Percentiles rank a stretch among this genome's conserved stretches.
Conservation (phyloP, 2,329 filamentous ascomycete species). For the Dendryphion nanum region DNA sequence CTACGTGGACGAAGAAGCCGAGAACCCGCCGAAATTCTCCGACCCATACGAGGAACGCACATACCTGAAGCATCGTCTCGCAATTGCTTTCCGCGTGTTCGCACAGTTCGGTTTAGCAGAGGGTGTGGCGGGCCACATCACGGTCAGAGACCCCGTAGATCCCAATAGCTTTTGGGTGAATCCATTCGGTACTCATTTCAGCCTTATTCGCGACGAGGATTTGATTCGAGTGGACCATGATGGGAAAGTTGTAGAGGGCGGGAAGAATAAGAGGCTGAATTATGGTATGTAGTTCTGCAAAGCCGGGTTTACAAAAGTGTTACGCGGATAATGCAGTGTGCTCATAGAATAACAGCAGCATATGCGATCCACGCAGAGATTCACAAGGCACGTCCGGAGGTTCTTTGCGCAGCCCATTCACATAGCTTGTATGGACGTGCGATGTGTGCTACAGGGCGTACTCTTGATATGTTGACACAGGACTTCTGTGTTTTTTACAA, state of each 20-base stretch:
- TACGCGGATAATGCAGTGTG: too few relatives aligned
- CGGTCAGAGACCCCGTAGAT: constrained; percentile 55
- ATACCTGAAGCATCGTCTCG: constrained; percentile 18
- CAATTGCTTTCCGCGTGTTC: constrained; percentile 18
- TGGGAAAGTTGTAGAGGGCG: constrained; percentile 61
- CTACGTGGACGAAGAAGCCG: constrained; percentile 10
- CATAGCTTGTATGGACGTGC: constrained; percentile 55
- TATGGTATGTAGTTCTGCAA: constrained; percentile 33
- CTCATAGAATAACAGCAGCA: constrained; percentile 52
- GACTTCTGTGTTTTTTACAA: constrained; percentile 50
- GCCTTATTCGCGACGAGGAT: constrained; percentile 56
- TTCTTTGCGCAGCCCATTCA: constrained; percentile 54
- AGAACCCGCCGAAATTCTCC: constrained; percentile 11
- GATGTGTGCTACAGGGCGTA: constrained; percentile 57
- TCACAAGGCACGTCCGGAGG: constrained; percentile 50
- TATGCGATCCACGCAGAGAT: constrained; percentile 58
- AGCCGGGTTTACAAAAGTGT: too few relatives aligned
- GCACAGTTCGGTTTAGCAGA: constrained; percentile 34
- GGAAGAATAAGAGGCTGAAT: constrained; percentile 48
- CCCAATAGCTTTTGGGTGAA: constrained; percentile 61
- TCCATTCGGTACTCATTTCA: constrained; percentile 50
- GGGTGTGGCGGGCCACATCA: constrained; percentile 57
- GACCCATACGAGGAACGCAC: constrained; percentile 13
- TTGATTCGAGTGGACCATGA: constrained; percentile 60
- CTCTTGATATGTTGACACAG: constrained; percentile 54